Percentiles rank a stretch among this genome's conserved stretches.
phyloP scores from a whole-genome alignment of 306 rosid genomes.

The Pachyrhizus erosus region DNA sequence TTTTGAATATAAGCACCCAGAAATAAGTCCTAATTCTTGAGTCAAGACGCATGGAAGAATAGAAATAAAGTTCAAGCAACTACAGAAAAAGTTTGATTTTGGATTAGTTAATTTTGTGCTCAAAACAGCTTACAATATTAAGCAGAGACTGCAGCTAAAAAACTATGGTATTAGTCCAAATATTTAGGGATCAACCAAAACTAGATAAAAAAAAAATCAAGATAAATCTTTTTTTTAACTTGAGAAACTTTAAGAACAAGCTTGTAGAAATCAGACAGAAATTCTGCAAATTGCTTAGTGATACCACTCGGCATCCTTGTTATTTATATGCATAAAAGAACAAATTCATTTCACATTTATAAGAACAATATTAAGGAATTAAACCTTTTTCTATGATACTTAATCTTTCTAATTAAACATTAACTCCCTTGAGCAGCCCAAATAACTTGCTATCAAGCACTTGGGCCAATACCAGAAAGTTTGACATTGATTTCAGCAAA shows the following conservation, averaged over 20 bases:
- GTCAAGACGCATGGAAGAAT: conserved; percentile 11
- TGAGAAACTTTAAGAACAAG: conserved; percentile 2
- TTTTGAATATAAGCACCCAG: background rate
- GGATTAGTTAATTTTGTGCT: background rate
- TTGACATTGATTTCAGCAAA: conserved; percentile 5
- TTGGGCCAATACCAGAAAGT: conserved; percentile 11
- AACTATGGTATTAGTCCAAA: background rate
- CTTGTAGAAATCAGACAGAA: conserved; percentile 9
- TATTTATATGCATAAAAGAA: background rate
- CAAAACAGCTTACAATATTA: background rate
- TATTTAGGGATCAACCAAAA: conserved; percentile 15
- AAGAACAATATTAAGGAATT: background rate
- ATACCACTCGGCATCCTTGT: background rate
- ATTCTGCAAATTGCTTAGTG: background rate
- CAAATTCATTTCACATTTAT: background rate
- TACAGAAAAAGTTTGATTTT: background rate
- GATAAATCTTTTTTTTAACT: background rate
- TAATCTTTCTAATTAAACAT: conserved; percentile 22
- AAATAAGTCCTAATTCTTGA: background rate
- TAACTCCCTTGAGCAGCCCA: background rate
- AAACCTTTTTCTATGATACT: background rate
- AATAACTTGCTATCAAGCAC: background rate
- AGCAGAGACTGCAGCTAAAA: conserved; percentile 7
- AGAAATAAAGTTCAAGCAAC: conserved; percentile 14
- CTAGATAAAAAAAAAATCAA: background rate